These are phyloP conservation scores for Thermoascus crustaceus DNA, from an alignment of 2,329 filamentous ascomycete species.

Conservation along the genomic window DNA sequence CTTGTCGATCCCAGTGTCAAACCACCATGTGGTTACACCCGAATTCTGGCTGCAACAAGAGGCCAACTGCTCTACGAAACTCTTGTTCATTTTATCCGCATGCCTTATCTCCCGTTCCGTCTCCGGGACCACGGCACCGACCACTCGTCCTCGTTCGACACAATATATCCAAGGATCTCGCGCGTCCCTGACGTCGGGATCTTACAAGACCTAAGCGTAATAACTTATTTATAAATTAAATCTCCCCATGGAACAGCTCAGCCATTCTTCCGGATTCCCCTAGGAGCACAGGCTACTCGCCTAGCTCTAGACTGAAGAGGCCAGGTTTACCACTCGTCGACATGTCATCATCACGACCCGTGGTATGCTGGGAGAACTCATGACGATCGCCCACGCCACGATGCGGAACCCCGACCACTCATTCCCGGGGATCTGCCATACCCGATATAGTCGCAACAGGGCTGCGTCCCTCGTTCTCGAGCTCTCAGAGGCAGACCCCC, in stretches of 20 bases:
- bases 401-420: background rate
- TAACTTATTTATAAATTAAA: background rate
- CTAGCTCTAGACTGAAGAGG: background rate
- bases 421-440: background rate
- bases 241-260: background rate
- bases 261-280: background rate
- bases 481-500: background rate
- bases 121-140: background rate
- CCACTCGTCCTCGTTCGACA: background rate
- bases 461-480: background rate
- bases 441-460: background rate
- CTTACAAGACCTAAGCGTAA: background rate
- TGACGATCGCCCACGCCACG: constrained; percentile 1
- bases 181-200: background rate
- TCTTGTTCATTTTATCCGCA: no score
- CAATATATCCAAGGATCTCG: background rate
- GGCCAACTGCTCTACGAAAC: no score
- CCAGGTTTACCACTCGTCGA: background rate
- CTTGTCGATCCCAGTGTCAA: no score
- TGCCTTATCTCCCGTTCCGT: background rate
- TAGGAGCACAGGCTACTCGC: background rate
- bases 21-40: no score
- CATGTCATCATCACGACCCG: background rate
- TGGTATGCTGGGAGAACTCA: background rate
- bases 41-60: no score